Percentiles rank a stretch among this genome's conserved stretches.
phyloP scores from a whole-genome alignment of 306 rosid species.

The Medicago ruthenica region DNA sequence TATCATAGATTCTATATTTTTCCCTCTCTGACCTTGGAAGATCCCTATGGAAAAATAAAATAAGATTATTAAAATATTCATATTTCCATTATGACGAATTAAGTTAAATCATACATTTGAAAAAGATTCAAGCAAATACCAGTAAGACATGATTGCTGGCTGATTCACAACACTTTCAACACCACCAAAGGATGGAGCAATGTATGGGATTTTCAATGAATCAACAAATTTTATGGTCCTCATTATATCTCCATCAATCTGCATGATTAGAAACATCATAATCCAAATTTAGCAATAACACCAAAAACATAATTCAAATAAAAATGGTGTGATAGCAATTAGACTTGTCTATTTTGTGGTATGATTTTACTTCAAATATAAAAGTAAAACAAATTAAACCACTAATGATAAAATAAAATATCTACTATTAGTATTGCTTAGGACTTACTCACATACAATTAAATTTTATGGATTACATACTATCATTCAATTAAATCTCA shows the following conservation, averaged over 20 bases:
- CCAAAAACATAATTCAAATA: not conserved
- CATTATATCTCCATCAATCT: constrained; percentile 80
- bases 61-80: not conserved
- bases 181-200: constrained; percentile 97
- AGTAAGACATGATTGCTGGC: constrained; percentile 94
- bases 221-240: constrained; percentile 69
- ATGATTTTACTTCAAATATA: not conserved
- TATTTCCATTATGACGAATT: not conserved
- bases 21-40: constrained; percentile 72
- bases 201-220: constrained; percentile 82
- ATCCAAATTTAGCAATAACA: constrained; percentile 9
- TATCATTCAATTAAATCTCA: not conserved
- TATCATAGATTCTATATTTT: constrained; percentile 74
- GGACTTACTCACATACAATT: too few species aligned
- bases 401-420: too few species aligned
- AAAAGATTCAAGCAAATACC: constrained; percentile 50
- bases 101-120: not conserved
- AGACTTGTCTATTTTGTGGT: not conserved
- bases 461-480: too few species aligned
- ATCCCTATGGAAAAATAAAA: constrained; percentile 65
- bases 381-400: too few species aligned
- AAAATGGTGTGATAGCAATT: not conserved
- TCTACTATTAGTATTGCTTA: too few species aligned
- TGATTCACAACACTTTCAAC: constrained; percentile 94
- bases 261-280: constrained; percentile 39